Percentiles rank a stretch among this genome's conserved stretches.
Evolutionary conservation across 306 rosid genomes (phyloP).

Genomic region (Fagus crenata): DNA sequence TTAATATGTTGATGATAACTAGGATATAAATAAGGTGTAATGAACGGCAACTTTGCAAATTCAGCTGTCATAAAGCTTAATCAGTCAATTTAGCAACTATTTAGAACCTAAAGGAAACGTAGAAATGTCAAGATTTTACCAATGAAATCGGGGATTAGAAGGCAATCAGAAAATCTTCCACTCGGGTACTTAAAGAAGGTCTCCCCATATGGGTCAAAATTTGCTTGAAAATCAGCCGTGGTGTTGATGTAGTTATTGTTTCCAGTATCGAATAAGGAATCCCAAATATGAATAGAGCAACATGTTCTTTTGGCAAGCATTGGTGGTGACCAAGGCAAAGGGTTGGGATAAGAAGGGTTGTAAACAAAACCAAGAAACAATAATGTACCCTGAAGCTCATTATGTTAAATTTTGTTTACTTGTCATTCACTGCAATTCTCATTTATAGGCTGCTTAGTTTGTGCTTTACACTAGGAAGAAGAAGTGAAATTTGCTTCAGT

Average conservation of each 20-base stretch:
- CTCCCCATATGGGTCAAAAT: slow-evolving; percentile 39
- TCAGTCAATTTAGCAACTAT: not conserved
- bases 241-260: slow-evolving; percentile 49
- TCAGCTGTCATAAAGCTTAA: slow-evolving; percentile 45
- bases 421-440: too few relatives aligned
- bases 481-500: too few relatives aligned
- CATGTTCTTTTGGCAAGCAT: not conserved
- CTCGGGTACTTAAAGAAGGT: slow-evolving; percentile 40
- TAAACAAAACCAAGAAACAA: too few relatives aligned
- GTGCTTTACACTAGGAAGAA: too few relatives aligned
- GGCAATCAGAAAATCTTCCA: slow-evolving; percentile 45
- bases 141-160: slow-evolving; percentile 43
- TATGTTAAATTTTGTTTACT: not conserved
- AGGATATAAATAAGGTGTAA: slow-evolving; percentile 53
- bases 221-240: slow-evolving; percentile 21
- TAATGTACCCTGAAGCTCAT: not conserved
- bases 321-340: not conserved
- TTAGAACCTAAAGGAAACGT: not conserved
- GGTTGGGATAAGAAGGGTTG: too few relatives aligned
- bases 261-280: slow-evolving; percentile 46
- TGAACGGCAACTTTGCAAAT: slow-evolving; percentile 50
- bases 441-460: too few relatives aligned
- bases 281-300: slow-evolving; percentile 42
- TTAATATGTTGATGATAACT: slow-evolving; percentile 21
- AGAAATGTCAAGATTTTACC: slow-evolving; percentile 18